Evolutionary conservation across 352 stramenopile species (phyloP).

Genomic region (Phytophthora idaei): DNA sequence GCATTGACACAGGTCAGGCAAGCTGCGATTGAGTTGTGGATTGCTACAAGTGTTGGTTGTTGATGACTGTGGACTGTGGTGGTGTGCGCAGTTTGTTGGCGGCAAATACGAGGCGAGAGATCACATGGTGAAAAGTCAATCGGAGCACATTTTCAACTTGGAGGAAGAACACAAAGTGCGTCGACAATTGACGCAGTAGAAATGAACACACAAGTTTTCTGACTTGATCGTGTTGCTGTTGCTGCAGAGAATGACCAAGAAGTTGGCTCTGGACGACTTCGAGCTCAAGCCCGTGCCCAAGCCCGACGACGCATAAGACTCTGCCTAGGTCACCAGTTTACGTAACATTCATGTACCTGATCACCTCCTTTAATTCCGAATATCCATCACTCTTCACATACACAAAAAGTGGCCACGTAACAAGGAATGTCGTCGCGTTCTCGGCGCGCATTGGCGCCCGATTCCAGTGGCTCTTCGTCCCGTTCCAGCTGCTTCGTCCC

Average conservation of each 20-base stretch:
- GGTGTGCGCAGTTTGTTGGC: slow-evolving; percentile 64
- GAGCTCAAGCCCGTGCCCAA: slow-evolving; percentile 86
- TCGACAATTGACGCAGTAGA: not conserved
- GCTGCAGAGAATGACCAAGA: slow-evolving; percentile 88
- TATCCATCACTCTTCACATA: slow-evolving; percentile 1
- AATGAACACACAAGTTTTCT: not conserved
- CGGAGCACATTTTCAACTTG: slow-evolving; percentile 78
- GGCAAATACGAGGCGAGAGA: slow-evolving; percentile 86
- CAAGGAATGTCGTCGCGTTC: slow-evolving; percentile 24
- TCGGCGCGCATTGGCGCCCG: slow-evolving; percentile 12
- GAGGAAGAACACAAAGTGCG: slow-evolving; percentile 87
- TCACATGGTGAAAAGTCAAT: slow-evolving; percentile 84
- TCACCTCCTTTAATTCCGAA: slow-evolving; percentile 14
- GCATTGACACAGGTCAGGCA: slow-evolving; percentile 69
- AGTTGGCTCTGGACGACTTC: slow-evolving; percentile 83
- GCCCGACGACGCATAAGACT: slow-evolving; percentile 41
- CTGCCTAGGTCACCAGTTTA: not conserved
- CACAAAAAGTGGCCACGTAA: slow-evolving; percentile 17
- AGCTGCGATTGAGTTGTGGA: not conserved
- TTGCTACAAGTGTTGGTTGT: slow-evolving; percentile 3
- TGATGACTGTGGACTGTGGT: slow-evolving; percentile 8
- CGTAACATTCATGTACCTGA: not conserved
- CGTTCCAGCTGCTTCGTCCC: not conserved
- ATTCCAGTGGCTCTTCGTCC: not conserved
- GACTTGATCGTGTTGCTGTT: not conserved